Conservation (phyloP, 2,329 filamentous ascomycete genomes). For the Periconia macrospinosa region DNA sequence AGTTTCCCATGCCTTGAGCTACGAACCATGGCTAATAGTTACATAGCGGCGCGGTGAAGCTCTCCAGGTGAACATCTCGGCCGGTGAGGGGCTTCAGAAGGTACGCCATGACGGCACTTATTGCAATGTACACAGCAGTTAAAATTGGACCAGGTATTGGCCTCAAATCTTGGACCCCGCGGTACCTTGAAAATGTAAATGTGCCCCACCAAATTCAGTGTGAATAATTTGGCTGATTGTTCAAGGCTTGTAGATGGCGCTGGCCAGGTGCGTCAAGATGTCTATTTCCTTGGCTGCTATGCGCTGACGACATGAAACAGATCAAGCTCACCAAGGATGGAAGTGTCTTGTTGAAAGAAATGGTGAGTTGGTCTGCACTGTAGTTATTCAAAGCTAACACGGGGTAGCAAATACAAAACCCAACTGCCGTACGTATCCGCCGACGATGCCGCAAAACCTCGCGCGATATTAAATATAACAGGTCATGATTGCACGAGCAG, state of each 20-base stretch:
- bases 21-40: constrained; percentile 47
- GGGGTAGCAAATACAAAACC: constrained; percentile 87
- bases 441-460: constrained; percentile 6
- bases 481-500: constrained; percentile 75
- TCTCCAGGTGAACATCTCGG: constrained; percentile 93
- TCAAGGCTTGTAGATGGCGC: constrained; percentile 63
- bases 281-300: constrained; percentile 16
- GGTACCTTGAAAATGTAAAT: constrained; percentile 96
- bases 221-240: constrained; percentile 28
- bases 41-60: constrained; percentile 91
- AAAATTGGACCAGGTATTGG: constrained; percentile 72
- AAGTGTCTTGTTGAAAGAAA: constrained; percentile 75
- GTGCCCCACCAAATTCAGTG: constrained; percentile 51
- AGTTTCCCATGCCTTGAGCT: constrained; percentile 41
- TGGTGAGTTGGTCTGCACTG: constrained; percentile 48
- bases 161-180: constrained; percentile 90
- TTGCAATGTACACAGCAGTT: constrained; percentile 7
- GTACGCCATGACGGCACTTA: constrained; percentile 39
- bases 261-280: constrained; percentile 52
- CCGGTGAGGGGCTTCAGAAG: constrained; percentile 75
- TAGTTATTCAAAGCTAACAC: constrained; percentile 31
- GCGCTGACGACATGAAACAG: constrained; percentile 47
- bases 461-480: constrained; percentile 17
- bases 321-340: constrained; percentile 99
- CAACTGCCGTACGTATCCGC: constrained; percentile 72